Base-by-base conservation (phyloP, 305 asterid species). In the Solanum hybrid region DNA sequence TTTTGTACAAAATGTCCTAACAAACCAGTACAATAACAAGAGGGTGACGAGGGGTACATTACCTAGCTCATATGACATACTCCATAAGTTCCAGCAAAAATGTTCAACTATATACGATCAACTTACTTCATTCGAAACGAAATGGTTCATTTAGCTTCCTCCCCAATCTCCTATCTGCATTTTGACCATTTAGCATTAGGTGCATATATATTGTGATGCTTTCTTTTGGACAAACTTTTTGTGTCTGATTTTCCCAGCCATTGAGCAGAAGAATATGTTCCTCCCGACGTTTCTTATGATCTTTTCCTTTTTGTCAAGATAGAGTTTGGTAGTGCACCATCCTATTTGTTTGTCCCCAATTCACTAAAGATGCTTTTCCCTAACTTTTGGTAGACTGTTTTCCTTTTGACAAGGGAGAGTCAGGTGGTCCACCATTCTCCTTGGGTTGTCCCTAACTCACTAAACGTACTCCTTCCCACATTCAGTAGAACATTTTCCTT, bases 401-500 rank as follows among this genome's bases (percentile, higher is more conserved):
- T 56, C 24, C 69, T 17, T 56, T 17, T 56, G 66, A 51, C 3
- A 17, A 51, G n/a, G 66, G 66, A 51, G 66, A 51, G 66, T 51
- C 0, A 16, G 66, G 66, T 51, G 66, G 69, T 56, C 69, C 24
- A 56, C 69, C 69, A 56, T 56, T 9, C 24, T 51, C 66, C n/a
- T 17, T 56, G 4, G 24, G 66, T 0, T 56, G 2, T 56, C 69
- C 17, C 56, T 42, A 42, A 69, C 89, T 7, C 86, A 88, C 86
- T 69, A 31, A 69, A 69, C 17, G 7, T 69, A 69, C 31, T 69
- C 16, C 32, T 69, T 69, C 32, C 76, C 85, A 79, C 82, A 24
- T 64, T 88, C 81, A 85, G 37, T 40, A 60, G 51, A 27, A 87
- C 36, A 71, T 56, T 60, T 88, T 79, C 79, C 87, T 90, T 86